phyloP scores from a whole-genome alignment of 1,284 basidiomycete species.

The Trichosporon sp. region DNA sequence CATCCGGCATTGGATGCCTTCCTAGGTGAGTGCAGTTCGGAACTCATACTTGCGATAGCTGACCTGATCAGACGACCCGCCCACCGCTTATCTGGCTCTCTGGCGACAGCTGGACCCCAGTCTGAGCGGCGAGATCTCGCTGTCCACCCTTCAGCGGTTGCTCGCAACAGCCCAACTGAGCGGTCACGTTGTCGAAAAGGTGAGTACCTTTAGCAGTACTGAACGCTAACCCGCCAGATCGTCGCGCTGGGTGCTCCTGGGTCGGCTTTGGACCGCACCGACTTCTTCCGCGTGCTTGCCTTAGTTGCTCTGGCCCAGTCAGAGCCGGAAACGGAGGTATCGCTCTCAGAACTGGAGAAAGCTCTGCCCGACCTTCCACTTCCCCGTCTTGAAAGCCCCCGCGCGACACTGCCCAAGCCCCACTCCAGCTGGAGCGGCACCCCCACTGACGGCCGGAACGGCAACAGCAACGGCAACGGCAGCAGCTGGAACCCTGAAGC shows the following conservation, averaged over 20 bases:
- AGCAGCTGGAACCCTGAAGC: slow-evolving; percentile 35
- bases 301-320: slow-evolving; percentile 75
- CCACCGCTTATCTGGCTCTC: slow-evolving; percentile 71
- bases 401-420: slow-evolving; percentile 24
- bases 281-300: slow-evolving; percentile 84
- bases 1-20: slow-evolving; percentile 35
- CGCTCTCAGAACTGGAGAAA: slow-evolving; percentile 77
- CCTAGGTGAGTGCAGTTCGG: slow-evolving; percentile 38
- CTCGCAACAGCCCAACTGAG: slow-evolving; percentile 73
- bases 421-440: slow-evolving; percentile 19
- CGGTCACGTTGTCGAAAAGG: slow-evolving; percentile 77
- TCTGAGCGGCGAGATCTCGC: slow-evolving; percentile 71
- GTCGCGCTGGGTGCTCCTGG: slow-evolving; percentile 63
- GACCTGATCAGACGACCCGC: slow-evolving; percentile 72
- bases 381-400: slow-evolving; percentile 61
- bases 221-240: slow-evolving; percentile 61
- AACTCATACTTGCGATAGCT: neutral
- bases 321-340: slow-evolving; percentile 46
- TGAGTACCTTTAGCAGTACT: slow-evolving; percentile 53
- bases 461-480: neutral
- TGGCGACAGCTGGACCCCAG: slow-evolving; percentile 70
- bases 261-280: slow-evolving; percentile 50
- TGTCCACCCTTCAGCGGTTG: slow-evolving; percentile 76
- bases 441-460: slow-evolving; percentile 23
- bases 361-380: slow-evolving; percentile 69